phyloP scores from a whole-genome alignment of 306 rosid species.

The Comarum palustre region DNA sequence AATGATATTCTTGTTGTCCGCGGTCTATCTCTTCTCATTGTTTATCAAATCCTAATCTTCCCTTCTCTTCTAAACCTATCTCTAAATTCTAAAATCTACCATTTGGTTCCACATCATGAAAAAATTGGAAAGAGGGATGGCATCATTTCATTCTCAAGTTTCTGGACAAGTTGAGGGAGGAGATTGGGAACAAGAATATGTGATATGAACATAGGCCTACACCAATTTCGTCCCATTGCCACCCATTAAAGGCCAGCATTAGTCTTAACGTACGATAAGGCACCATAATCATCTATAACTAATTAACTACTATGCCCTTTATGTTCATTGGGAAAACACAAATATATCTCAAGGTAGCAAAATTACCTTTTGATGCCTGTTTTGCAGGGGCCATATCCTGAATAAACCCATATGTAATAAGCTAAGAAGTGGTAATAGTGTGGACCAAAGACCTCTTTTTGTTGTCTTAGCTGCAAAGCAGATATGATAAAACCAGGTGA shows the following conservation, averaged over 20 bases:
- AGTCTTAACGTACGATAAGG: not conserved
- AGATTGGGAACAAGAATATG: not conserved
- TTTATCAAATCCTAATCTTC: not conserved
- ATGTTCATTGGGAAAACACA: not conserved
- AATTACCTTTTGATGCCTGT: slow-evolving; percentile 75
- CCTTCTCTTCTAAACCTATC: not conserved
- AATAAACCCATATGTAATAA: slow-evolving; percentile 64
- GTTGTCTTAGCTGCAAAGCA: slow-evolving; percentile 67
- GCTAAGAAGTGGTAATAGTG: slow-evolving; percentile 72
- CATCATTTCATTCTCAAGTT: not conserved
- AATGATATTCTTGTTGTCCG: not conserved
- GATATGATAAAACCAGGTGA: not conserved
- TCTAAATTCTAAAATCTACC: not conserved
- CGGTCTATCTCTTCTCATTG: not conserved
- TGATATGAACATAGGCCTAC: not conserved
- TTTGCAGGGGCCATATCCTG: slow-evolving; percentile 69
- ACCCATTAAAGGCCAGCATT: not conserved
- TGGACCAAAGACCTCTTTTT: slow-evolving; percentile 58
- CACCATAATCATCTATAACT: not conserved
- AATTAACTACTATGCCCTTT: not conserved
- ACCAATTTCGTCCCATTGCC: not conserved
- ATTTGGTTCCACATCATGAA: not conserved
- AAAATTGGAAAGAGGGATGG: not conserved
- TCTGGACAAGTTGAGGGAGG: not conserved
- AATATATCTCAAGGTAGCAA: slow-evolving; percentile 1